These are phyloP conservation scores for Aspergillus sp. DNA, from an alignment of 2,329 filamentous ascomycete genomes.

Conservation along the genomic window DNA sequence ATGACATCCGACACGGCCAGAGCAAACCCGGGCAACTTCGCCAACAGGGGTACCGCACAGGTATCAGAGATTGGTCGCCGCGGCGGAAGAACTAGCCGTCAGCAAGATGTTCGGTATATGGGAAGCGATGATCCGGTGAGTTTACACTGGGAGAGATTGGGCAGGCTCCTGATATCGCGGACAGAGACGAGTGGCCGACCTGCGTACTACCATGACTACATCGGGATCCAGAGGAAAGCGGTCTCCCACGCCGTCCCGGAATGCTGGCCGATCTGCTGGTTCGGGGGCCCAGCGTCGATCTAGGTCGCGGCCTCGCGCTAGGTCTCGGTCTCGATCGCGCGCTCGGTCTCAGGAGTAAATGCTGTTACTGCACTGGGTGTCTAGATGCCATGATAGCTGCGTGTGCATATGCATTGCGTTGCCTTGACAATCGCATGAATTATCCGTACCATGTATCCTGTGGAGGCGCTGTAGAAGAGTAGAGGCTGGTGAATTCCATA, in stretches of 20 bases:
- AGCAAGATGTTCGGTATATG: constrained; percentile 2
- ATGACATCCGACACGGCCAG: background rate
- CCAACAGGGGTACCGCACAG: constrained; percentile 5
- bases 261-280: constrained; percentile 6
- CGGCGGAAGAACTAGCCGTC: constrained; percentile 4
- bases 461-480: background rate
- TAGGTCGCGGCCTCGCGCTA: constrained; percentile 4
- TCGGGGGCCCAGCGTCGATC: constrained; percentile 11
- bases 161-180: too few relatives aligned
- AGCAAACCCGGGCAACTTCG: constrained; percentile 2
- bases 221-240: constrained; percentile 5
- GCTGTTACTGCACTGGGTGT: too few relatives aligned
- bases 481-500: too few relatives aligned
- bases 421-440: too few relatives aligned
- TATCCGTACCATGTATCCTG: too few relatives aligned
- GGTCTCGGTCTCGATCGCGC: constrained; percentile 5
- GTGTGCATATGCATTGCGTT: background rate
- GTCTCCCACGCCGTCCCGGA: constrained; percentile 10
- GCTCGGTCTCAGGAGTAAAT: background rate
- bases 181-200: constrained; percentile 2
- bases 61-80: constrained; percentile 6
- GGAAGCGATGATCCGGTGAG: background rate
- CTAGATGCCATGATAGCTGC: too few relatives aligned
- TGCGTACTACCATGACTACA: constrained; percentile 2
- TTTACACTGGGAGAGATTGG: too few relatives aligned